Conservation (phyloP, 176 grass and related monocot species). For the Paspalum vaginatum region DNA sequence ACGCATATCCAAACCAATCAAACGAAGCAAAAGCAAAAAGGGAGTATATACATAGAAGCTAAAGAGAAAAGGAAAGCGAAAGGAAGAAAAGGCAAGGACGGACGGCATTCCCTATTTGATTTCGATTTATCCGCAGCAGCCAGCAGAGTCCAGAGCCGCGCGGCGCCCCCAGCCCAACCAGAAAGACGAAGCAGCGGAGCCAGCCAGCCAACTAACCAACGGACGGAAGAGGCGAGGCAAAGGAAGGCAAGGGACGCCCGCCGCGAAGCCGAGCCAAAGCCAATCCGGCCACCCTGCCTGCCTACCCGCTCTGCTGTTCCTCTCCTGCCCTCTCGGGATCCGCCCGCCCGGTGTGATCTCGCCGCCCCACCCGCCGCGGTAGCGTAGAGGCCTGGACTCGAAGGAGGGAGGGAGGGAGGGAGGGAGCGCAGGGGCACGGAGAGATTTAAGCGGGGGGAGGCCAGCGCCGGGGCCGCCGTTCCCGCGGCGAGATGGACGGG, state of each 20-base stretch:
- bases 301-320: neutral
- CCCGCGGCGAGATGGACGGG: conserved; percentile 49
- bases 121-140: conserved; percentile 35
- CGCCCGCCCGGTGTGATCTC: conserved; percentile 31
- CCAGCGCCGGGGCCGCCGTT: neutral
- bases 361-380: neutral
- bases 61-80: neutral
- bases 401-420: neutral
- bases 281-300: conserved; percentile 14
- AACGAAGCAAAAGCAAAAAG: neutral
- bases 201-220: conserved; percentile 40
- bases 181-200: conserved; percentile 29
- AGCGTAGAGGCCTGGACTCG: conserved; percentile 8
- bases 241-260: no score
- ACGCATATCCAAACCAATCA: neutral
- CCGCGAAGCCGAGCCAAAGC: conserved; percentile 31
- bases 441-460: neutral
- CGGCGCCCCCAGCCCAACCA: conserved; percentile 30
- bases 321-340: conserved; percentile 39
- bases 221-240: conserved; percentile 23
- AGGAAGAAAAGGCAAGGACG: conserved; percentile 9
- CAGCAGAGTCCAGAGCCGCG: neutral
- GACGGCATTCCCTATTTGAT: neutral
- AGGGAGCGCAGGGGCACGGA: neutral
- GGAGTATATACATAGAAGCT: neutral